Evolutionary conservation across 352 stramenopile species (phyloP), one percentile per base, ranked within the genome.

Genomic region (Phytophthora sp.): DNA sequence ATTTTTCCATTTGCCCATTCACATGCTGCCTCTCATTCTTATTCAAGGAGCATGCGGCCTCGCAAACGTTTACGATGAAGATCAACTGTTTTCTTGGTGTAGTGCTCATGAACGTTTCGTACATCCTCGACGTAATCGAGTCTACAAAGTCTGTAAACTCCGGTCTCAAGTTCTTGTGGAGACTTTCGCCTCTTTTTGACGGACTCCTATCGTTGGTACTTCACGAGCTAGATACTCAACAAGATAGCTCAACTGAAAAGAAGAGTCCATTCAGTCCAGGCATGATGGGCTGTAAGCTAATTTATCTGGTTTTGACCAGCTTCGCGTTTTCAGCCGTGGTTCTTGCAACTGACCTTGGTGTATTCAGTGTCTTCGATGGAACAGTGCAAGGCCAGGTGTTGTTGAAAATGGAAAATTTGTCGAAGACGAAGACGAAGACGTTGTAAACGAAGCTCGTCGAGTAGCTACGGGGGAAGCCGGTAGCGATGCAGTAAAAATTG

Each of bases 21-120:
- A 82, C 66, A 3, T 88, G 84, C 69, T 76, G 60, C 59, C 30
- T 85, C 23, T 84, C 79, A 13, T 86, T 79, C 61, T 15, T 82
- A 34, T 86, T 82, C 62, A 68, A 75, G 45, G 74, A 84, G 17
- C 67, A 77, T 32, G 69, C 76, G 15, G 68, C 69, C 4, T 73
- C 79, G 32, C 79, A 86, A 56, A 85, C 68, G 8, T 83, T 79
- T 52, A 82, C 73, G 20, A 76, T 86, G 53, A 76, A 78, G 54
- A 68, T 78, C 71, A 84, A 85, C 65, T 82, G 85, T 27, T 37
- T 83, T 20, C 41, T 86, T n/a, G 79, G 79, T 18, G 54, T 81
- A 11, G 49, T 80, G 18, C 56, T 88, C 3, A 77, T 88, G 64
- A 61, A 82, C 8, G 51, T 83, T 7, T 86, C 76, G 9, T 78